Evolutionary conservation across 257 asterid genomes (phyloP), one percentile per base, ranked within the genome.

Genomic region (Solanum boliviense): DNA sequence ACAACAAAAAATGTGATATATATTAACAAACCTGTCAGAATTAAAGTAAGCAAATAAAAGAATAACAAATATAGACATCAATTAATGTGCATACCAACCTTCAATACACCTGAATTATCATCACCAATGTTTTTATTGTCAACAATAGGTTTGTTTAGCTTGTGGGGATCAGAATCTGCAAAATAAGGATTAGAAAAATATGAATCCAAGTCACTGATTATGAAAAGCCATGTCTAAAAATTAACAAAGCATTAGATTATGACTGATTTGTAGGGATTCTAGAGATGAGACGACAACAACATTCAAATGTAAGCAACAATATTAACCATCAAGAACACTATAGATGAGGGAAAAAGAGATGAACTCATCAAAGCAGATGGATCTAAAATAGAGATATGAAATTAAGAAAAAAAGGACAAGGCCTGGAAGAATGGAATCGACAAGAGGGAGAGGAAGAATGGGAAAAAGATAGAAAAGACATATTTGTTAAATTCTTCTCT

Each of bases 321-420:
- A 87, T 88, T 86, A 38, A 38, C 90, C 94, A 87, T 87, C 48
- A 93, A 93, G 91, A 89, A 87, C 93, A 90, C 83, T 88, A 82
- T 89, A 93, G 95, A 93, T 90, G 92, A 83, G 48, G 91, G 82
- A 38, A 91, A 84, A 90, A 76, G 88, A 91, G 87, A 91, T 85
- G 91, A 90, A 89, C 92, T 93, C 92, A 94, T 92, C 95, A 93
- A 93, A 65, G 92, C 95, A 90, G 90, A 89, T 91, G 90, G 91
- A 85, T 75, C 39, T 36, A 36, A 36, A 36, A 36, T 36, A 36
- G 9, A 36, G 9, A 36, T 36, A 36, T 36, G 39, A 36, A 36
- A 36, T 36, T 35, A 35, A 35, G 6, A 36, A 7, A 7, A 36
- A 36, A 36, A 36, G 39, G 39, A 36, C 9, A 36, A 36, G 39